Evolutionary conservation across 805 yeast species (phyloP).

Genomic region (Sugiyamaella boreocaroliniensis): DNA sequence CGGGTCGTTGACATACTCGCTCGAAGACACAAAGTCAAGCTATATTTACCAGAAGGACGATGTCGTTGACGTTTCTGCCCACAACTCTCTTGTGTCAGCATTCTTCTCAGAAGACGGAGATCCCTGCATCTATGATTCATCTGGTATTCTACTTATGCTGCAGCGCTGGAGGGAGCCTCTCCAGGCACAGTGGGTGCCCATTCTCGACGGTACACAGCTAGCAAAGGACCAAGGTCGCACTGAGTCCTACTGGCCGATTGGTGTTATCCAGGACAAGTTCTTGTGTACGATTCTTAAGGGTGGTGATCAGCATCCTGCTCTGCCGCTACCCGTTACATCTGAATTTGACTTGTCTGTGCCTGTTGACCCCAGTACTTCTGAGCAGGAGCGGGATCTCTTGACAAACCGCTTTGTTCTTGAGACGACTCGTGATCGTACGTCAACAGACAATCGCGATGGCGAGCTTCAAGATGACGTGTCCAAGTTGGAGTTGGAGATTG

Average conservation of each 20-base stretch:
- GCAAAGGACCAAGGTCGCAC: conserved; percentile 44
- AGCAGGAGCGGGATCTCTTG: conserved; percentile 22
- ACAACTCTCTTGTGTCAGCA: conserved; percentile 47
- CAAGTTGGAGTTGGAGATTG: conserved; percentile 53
- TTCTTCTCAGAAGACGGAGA: conserved; percentile 86
- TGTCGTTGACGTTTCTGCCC: conserved; percentile 31
- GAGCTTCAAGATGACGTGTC: conserved; percentile 30
- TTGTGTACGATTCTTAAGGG: conserved; percentile 73
- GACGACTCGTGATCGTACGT: conserved; percentile 22
- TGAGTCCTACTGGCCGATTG: conserved; percentile 83
- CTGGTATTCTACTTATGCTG: conserved; percentile 62
- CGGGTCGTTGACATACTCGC: conserved; percentile 39
- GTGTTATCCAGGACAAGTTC: conserved; percentile 61
- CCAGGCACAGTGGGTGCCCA: conserved; percentile 83
- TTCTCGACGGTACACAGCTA: conserved; percentile 51
- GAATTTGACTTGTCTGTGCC: conserved; percentile 72
- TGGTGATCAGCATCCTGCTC: conserved; percentile 56
- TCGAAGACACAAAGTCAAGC: conserved; percentile 40
- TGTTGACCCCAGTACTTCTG: conserved; percentile 30
- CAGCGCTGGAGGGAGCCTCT: conserved; percentile 69
- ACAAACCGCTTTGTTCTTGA: conserved; percentile 22
- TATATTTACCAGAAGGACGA: conserved; percentile 33
- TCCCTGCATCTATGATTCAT: conserved; percentile 80
- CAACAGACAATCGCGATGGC: conserved; percentile 29
- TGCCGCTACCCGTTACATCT: conserved; percentile 79